Base-by-base conservation (phyloP, 2,329 filamentous ascomycete species). In the Rutstroemia sp. region DNA sequence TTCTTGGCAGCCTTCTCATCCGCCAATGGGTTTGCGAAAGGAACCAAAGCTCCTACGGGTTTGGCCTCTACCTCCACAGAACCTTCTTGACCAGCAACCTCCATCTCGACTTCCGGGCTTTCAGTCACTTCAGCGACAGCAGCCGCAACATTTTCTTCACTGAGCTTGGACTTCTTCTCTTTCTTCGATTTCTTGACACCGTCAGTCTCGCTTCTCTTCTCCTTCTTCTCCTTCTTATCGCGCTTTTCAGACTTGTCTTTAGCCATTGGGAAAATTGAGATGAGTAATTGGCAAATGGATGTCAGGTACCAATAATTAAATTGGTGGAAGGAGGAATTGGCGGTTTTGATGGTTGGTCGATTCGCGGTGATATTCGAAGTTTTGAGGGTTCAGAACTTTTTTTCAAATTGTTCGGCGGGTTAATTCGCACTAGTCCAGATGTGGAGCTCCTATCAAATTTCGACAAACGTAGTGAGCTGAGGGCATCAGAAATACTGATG, bases 11-110 rank as follows among this genome's bases (percentile, higher is more conserved):
- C 80, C 79, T 95, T 94, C 61, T 89, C 89, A 61, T 91, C 85
- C 27, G 87, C 87, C 59, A 95, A 76, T 37, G 90, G 89, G 65
- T 87, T 79, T 57, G 92, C 90, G 69, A 96, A 94, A 30, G 91
- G 88, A 55, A 95, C 89, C 48, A 95, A 76, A 57, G 86, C 83
- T 65, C 78, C 76, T 54, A 79, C 73, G 52, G 74, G 70, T 58
- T 78, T 73, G 17, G 68, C 67, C 14, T 71, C 72, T 52, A 74
- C 70, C 50, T 75, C 75, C 63, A 57, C 73, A 60, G 68, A 63
- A 12, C 66, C 64, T 41, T 67, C 69, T 47, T 71, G 69, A 38
- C 70, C 67, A 50, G 72, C 69, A 47, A 69, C 71, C n/a, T 70
- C 73, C n/a, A 73, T 69, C 59, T 76, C 69, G 25, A 70, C 70